These are phyloP conservation scores for Dothideomycetidae sp. DNA, from an alignment of 2,329 filamentous ascomycete genomes.

Conservation along the genomic window DNA sequence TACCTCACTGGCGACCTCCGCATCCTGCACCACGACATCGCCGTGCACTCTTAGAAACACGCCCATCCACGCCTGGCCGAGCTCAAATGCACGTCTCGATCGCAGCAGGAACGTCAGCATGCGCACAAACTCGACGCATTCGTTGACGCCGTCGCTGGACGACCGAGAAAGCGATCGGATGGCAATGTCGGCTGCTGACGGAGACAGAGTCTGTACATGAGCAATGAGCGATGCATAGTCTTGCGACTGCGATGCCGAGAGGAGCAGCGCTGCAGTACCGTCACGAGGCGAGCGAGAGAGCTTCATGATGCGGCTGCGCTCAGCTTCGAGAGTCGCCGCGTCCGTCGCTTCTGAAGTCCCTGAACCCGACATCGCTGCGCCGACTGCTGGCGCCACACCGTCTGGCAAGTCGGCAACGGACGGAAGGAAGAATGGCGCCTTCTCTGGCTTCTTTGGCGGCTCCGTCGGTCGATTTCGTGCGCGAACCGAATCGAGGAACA, in stretches of 20 bases:
- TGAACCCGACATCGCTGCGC: slow-evolving; percentile 18
- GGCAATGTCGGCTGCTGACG: slow-evolving; percentile 77
- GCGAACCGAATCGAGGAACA: slow-evolving; percentile 82
- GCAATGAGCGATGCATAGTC: slow-evolving; percentile 55
- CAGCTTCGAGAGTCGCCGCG: slow-evolving; percentile 21
- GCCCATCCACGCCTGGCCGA: slow-evolving; percentile 94
- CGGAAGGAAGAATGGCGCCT: slow-evolving; percentile 89
- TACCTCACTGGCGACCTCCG: slow-evolving; percentile 45
- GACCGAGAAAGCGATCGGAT: slow-evolving; percentile 57
- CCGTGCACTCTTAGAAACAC: slow-evolving; percentile 75
- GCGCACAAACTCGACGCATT: slow-evolving; percentile 66
- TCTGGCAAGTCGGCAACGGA: slow-evolving; percentile 30
- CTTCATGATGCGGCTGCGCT: slow-evolving; percentile 21
- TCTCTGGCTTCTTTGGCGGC: slow-evolving; percentile 79
- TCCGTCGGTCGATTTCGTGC: slow-evolving; percentile 90
- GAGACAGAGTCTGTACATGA: slow-evolving; percentile 66
- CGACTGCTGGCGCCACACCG: slow-evolving; percentile 21
- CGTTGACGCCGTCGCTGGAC: slow-evolving; percentile 35
- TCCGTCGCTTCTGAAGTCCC: slow-evolving; percentile 18
- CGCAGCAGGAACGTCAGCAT: slow-evolving; percentile 59
- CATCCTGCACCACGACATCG: slow-evolving; percentile 38
- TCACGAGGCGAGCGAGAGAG: slow-evolving; percentile 13
- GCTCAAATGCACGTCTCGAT: slow-evolving; percentile 69
- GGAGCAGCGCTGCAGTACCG: slow-evolving; percentile 34
- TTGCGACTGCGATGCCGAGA: slow-evolving; percentile 30